Percentiles rank a stretch among this genome's conserved stretches.
Conservation (phyloP, 176 grass and related monocot genomes). For the Lolium perenne region DNA sequence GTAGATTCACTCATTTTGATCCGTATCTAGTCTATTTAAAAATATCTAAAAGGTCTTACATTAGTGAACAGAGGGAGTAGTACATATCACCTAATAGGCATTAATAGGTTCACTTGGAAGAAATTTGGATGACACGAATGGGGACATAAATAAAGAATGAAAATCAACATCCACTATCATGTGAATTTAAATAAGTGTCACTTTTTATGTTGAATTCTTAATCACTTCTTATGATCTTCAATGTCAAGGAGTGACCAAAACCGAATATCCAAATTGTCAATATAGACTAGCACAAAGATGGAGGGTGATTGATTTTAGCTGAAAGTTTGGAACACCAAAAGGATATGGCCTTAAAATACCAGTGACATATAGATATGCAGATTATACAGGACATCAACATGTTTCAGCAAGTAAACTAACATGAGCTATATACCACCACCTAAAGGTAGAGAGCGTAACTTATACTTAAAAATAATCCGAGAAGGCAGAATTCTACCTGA, state of each 20-base stretch:
- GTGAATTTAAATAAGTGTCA: neutral
- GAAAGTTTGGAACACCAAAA: neutral
- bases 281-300: neutral
- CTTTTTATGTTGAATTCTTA: neutral
- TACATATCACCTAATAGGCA: neutral
- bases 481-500: slow-evolving; percentile 57
- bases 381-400: neutral
- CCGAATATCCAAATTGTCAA: neutral
- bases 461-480: neutral
- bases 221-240: neutral
- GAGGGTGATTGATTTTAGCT: neutral
- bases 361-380: neutral
- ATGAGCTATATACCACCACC: neutral
- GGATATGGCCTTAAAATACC: neutral
- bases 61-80: neutral
- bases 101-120: neutral
- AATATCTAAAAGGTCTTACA: too few relatives aligned
- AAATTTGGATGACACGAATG: neutral
- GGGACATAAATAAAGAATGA: neutral
- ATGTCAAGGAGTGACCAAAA: neutral
- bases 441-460: neutral
- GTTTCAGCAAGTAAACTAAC: neutral
- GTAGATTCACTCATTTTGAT: too few relatives aligned
- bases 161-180: neutral
- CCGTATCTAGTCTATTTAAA: too few relatives aligned